These are phyloP conservation scores for Moricandia moricandioides DNA, from an alignment of 345 rosid species.

Conservation along the genomic window DNA sequence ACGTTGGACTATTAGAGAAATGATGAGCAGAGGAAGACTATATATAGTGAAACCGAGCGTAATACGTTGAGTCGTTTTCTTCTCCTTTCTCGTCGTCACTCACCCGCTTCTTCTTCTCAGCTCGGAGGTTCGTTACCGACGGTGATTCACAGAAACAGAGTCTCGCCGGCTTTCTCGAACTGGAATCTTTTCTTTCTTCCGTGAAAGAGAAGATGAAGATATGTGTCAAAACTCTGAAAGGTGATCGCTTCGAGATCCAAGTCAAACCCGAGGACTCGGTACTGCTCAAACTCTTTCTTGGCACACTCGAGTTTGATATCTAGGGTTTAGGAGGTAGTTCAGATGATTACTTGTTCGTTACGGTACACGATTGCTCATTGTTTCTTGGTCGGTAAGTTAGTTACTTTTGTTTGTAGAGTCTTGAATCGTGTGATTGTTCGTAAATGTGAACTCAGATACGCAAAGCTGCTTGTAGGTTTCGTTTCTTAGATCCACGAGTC, in stretches of 20 bases:
- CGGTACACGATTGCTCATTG: neutral
- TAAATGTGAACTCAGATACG: neutral
- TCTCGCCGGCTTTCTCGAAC: neutral
- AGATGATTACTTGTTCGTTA: neutral
- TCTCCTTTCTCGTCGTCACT: neutral
- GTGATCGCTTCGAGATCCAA: slow-evolving; percentile 44
- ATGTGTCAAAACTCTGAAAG: slow-evolving; percentile 41
- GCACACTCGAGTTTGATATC: neutral
- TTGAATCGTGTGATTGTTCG: neutral
- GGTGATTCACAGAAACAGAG: neutral
- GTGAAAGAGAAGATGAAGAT: slow-evolving; percentile 38
- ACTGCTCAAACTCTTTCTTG: neutral
- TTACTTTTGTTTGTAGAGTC: neutral
- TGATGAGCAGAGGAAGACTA: neutral
- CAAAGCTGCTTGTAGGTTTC: neutral
- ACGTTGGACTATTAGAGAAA: neutral
- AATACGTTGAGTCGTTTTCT: neutral
- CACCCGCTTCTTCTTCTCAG: neutral
- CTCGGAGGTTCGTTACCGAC: neutral
- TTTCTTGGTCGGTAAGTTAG: neutral
- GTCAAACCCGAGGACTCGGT: slow-evolving; percentile 44
- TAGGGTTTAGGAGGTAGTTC: neutral
- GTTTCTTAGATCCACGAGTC: neutral
- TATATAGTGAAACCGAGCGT: neutral
- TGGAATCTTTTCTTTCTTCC: neutral